A percentile compares a stretch with the other conserved stretches of the same genome.
Evolutionary conservation across 1,284 basidiomycete genomes (phyloP).

Genomic region (Malassezia globosa): DNA sequence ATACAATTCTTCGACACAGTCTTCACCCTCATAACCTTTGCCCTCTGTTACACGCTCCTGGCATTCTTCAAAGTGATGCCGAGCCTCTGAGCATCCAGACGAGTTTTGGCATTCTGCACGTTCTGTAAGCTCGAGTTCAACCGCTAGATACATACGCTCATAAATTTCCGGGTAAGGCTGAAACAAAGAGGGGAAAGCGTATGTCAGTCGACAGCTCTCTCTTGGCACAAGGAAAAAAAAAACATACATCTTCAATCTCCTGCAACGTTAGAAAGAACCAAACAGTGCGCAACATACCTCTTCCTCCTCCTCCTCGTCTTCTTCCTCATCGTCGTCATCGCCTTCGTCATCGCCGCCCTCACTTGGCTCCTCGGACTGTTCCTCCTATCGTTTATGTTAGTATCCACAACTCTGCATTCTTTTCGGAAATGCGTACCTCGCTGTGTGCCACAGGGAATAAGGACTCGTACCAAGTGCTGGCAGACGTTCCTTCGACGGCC

Average conservation of each 20-base stretch:
- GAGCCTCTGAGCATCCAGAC: slow-evolving; percentile 33
- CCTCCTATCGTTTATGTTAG: neutral
- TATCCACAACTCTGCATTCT: neutral
- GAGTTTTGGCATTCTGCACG: slow-evolving; percentile 44
- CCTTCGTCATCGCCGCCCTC: slow-evolving; percentile 13
- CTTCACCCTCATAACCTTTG: slow-evolving; percentile 42
- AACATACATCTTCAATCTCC: slow-evolving; percentile 44
- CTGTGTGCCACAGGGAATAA: slow-evolving; percentile 29
- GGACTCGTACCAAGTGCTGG: slow-evolving; percentile 27
- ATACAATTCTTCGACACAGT: slow-evolving; percentile 47
- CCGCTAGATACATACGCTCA: slow-evolving; percentile 21
- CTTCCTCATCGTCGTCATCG: slow-evolving; percentile 28
- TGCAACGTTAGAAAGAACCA: slow-evolving; percentile 17
- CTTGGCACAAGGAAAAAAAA: neutral
- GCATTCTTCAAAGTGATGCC: slow-evolving; percentile 47
- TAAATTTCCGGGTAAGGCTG: slow-evolving; percentile 32
- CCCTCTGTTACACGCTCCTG: slow-evolving; percentile 39
- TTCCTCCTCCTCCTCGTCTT: slow-evolving; percentile 22
- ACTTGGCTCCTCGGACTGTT: neutral
- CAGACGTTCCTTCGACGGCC: slow-evolving; percentile 1
- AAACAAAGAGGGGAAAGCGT: neutral
- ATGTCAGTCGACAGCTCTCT: neutral
- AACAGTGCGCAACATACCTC: slow-evolving; percentile 8
- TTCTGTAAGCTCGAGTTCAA: neutral
- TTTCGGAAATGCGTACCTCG: slow-evolving; percentile 19